A percentile compares a stretch with the other conserved stretches of the same genome.
phyloP scores from a whole-genome alignment of 1,284 basidiomycete species.

The Ceratobasidium sp. region DNA sequence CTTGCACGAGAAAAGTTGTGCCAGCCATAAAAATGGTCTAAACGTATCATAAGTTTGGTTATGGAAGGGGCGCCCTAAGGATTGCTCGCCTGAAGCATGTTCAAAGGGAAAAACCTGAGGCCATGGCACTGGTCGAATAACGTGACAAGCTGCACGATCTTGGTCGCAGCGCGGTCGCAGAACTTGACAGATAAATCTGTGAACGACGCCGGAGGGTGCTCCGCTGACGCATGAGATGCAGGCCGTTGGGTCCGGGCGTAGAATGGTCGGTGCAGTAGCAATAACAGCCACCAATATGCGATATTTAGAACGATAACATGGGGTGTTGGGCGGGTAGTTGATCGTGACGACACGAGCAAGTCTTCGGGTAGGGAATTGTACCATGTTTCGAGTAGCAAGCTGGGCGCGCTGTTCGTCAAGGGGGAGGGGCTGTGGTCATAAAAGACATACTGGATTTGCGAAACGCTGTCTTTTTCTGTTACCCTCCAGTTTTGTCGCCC shows the following conservation, averaged over 20 bases:
- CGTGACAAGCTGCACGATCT: conserved; percentile 67
- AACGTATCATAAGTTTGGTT: neutral
- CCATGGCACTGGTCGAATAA: conserved; percentile 43
- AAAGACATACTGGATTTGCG: conserved; percentile 63
- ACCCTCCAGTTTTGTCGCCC: conserved; percentile 42
- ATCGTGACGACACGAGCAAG: conserved; percentile 60
- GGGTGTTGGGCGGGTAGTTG: conserved; percentile 63
- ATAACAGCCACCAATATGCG: conserved; percentile 70
- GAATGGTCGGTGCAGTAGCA: conserved; percentile 73
- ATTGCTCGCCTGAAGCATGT: conserved; percentile 26
- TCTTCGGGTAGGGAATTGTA: conserved; percentile 65
- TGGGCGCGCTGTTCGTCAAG: conserved; percentile 50
- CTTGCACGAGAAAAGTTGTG: conserved; percentile 35
- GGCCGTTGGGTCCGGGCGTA: conserved; percentile 59
- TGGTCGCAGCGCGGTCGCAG: conserved; percentile 72
- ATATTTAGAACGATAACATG: conserved; percentile 73
- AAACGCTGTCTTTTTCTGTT: conserved; percentile 43
- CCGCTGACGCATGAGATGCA: conserved; percentile 50
- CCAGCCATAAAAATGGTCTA: conserved; percentile 38
- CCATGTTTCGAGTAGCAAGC: conserved; percentile 70
- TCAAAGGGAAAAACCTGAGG: conserved; percentile 20
- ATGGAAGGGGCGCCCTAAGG: neutral
- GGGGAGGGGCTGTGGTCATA: conserved; percentile 8
- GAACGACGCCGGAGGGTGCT: conserved; percentile 59
- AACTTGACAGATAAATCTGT: conserved; percentile 55